A percentile compares a stretch with the other conserved stretches of the same genome.
phyloP scores from a whole-genome alignment of 2,329 filamentous ascomycete genomes.

The Hypoxylon sp. region DNA sequence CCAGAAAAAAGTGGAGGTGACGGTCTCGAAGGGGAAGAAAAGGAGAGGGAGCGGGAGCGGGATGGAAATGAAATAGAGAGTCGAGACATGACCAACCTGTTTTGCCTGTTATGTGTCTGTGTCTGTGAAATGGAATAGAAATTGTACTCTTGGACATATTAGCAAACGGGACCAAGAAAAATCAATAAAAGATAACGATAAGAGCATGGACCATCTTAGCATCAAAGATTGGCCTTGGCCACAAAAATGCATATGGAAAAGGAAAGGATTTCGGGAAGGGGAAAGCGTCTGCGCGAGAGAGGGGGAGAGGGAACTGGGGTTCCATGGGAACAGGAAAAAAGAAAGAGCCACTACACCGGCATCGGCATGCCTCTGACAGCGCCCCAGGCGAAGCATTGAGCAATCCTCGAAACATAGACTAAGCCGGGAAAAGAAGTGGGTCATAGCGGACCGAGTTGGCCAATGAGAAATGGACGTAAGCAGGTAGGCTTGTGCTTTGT shows the following conservation, averaged over 20 bases:
- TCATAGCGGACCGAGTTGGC: slow-evolving; percentile 21
- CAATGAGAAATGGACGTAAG: slow-evolving; percentile 20
- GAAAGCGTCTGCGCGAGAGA: slow-evolving; percentile 28
- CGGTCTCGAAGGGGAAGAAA: slow-evolving; percentile 28
- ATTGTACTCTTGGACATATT: slow-evolving; percentile 10
- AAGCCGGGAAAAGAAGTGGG: slow-evolving; percentile 25
- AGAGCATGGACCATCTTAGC: slow-evolving; percentile 25
- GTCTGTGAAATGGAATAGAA: neutral
- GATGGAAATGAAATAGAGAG: slow-evolving; percentile 32
- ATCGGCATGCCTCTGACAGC: slow-evolving; percentile 19
- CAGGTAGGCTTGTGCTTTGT: slow-evolving; percentile 19
- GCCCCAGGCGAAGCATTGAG: slow-evolving; percentile 18
- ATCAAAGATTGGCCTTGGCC: slow-evolving; percentile 26
- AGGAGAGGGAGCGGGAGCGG: slow-evolving; percentile 23
- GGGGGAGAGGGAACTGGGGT: slow-evolving; percentile 4
- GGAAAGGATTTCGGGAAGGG: slow-evolving; percentile 22
- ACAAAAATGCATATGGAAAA: slow-evolving; percentile 24
- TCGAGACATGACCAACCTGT: slow-evolving; percentile 37
- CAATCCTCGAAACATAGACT: slow-evolving; percentile 34
- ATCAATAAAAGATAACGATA: slow-evolving; percentile 32
- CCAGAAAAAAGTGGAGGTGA: slow-evolving; percentile 35
- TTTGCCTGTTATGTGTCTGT: slow-evolving; percentile 18
- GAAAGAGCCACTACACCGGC: slow-evolving; percentile 35
- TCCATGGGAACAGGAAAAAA: slow-evolving; percentile 21
- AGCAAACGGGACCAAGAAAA: slow-evolving; percentile 17